A percentile compares a stretch with the other conserved stretches of the same genome.
Evolutionary conservation across 805 yeast species (phyloP).

Genomic region (Schizosaccharomyces cryophilus): DNA sequence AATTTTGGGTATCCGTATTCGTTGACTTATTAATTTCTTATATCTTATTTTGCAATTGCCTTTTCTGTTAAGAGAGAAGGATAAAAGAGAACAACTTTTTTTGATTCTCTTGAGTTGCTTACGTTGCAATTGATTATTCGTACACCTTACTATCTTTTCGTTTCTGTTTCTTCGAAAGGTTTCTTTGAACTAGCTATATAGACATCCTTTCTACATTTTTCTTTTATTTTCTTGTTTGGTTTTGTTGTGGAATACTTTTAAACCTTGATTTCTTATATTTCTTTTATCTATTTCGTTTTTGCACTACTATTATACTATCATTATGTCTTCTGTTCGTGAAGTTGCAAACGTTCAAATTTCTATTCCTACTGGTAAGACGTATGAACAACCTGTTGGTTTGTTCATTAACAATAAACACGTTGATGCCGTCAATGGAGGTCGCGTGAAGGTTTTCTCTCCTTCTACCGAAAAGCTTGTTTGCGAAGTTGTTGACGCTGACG

Average conservation of each 20-base stretch:
- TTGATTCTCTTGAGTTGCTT: too few species aligned
- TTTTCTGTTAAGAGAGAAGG: too few species aligned
- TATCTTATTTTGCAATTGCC: too few species aligned
- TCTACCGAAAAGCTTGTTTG: conserved; percentile 32
- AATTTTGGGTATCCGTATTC: too few species aligned
- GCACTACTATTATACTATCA: neutral
- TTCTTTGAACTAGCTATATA: too few species aligned
- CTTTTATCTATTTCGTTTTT: neutral
- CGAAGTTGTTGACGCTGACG: conserved; percentile 48
- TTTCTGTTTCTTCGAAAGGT: too few species aligned
- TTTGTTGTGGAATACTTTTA: neutral
- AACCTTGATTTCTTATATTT: neutral
- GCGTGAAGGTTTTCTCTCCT: conserved; percentile 28
- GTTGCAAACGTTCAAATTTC: neutral
- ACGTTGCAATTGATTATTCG: too few species aligned
- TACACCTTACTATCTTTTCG: too few species aligned
- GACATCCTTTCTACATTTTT: too few species aligned
- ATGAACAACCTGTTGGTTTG: conserved; percentile 66
- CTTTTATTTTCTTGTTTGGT: neutral
- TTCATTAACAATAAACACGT: conserved; percentile 63
- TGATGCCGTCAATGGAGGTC: conserved; percentile 29
- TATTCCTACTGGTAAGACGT: conserved; percentile 35
- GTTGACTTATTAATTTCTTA: too few species aligned
- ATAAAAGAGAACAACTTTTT: too few species aligned
- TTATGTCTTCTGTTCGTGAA: neutral